Conservation (phyloP, 164 flowering plant species). For the Sedum album region DNA sequence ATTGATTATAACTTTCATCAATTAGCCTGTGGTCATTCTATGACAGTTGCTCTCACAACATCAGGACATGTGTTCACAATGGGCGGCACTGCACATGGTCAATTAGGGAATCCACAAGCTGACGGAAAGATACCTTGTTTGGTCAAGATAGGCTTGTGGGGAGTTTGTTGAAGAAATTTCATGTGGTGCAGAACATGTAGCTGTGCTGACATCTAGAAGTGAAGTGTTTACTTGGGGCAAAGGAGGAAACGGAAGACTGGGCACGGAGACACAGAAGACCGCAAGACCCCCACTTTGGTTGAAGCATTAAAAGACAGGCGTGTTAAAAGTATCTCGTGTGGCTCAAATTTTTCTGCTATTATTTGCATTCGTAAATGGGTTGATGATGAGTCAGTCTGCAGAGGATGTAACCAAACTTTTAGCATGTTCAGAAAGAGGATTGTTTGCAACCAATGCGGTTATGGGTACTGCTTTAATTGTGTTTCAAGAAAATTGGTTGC, state of each 20-base stretch:
- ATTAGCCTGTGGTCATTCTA: conserved; percentile 65
- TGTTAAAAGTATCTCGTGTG: conserved; percentile 45
- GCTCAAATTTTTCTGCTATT: conserved; percentile 43
- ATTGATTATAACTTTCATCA: conserved; percentile 62
- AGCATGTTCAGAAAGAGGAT: conserved; percentile 50
- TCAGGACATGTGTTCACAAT: conserved; percentile 76
- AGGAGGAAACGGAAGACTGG: conserved; percentile 55
- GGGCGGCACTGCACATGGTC: conserved; percentile 62
- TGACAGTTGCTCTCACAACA: conserved; percentile 65
- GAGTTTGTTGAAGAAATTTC: conserved; percentile 69
- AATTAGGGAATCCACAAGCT: conserved; percentile 59
- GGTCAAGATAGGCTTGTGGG: conserved; percentile 67
- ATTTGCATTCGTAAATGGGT: conserved; percentile 58
- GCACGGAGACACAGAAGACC: conserved; percentile 49
- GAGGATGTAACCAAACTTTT: conserved; percentile 48
- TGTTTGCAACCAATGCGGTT: conserved; percentile 51
- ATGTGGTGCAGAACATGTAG: conserved; percentile 69
- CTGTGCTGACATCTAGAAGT: conserved; percentile 66
- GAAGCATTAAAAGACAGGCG: conserved; percentile 43
- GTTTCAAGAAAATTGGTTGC: conserved; percentile 45
- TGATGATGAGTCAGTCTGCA: conserved; percentile 48
- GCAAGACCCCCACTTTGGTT: conserved; percentile 40
- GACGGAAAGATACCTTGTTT: conserved; percentile 58
- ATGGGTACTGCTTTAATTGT: conserved; percentile 46
- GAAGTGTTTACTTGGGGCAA: conserved; percentile 75